These are phyloP conservation scores for Neonectria ditissima DNA, from an alignment of 2,329 filamentous ascomycete species.

Conservation along the genomic window DNA sequence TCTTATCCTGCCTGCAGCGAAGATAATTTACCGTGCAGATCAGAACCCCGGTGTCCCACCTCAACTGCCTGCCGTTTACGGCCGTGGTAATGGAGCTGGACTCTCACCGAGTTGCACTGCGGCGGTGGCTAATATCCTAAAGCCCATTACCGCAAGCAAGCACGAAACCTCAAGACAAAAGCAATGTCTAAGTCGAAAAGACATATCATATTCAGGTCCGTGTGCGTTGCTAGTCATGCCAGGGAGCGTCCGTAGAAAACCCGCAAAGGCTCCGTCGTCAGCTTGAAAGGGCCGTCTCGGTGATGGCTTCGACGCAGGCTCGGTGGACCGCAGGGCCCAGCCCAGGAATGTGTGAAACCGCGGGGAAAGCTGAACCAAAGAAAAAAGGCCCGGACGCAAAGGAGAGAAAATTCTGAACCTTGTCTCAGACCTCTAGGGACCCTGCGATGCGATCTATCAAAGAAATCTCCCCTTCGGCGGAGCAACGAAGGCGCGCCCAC, in stretches of 20 bases:
- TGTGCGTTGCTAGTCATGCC: neutral
- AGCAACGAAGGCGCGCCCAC: constrained; percentile 6
- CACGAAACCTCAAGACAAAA: neutral
- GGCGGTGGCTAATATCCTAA: neutral
- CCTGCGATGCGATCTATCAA: constrained; percentile 10
- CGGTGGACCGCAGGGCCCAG: no score
- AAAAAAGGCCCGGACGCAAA: neutral
- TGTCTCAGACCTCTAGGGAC: constrained; percentile 9
- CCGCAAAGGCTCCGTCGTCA: neutral
- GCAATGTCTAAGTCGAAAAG: neutral
- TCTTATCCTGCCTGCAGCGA: neutral
- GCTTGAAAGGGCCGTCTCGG: neutral
- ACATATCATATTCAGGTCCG: constrained; percentile 2
- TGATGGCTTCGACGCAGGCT: neutral
- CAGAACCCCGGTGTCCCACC: neutral
- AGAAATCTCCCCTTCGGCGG: constrained; percentile 13
- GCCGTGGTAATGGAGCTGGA: neutral
- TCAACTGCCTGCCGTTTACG: neutral
- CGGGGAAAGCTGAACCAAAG: constrained; percentile 10
- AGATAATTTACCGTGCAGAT: neutral
- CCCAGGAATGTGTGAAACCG: constrained; percentile 2
- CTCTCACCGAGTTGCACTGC: neutral
- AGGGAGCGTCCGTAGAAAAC: neutral
- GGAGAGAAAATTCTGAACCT: neutral
- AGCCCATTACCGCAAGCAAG: neutral